Conservation (phyloP, 768 basidiomycete species). For the Termitomyces sp. region DNA sequence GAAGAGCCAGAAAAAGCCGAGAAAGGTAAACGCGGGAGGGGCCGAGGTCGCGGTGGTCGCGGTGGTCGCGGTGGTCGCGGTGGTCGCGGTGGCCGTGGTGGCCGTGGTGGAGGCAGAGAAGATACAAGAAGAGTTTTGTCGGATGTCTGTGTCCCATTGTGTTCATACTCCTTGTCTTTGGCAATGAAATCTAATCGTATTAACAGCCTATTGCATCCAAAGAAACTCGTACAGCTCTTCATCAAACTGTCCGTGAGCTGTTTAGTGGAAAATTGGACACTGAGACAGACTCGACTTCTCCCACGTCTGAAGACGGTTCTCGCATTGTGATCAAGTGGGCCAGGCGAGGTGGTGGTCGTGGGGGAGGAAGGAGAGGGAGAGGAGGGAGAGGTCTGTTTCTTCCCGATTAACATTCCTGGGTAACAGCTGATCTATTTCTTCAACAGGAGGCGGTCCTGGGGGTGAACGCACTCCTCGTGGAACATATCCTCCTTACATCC, state of each 20-base stretch:
- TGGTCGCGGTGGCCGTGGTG: constrained; percentile 33
- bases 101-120: constrained; percentile 44
- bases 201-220: constrained; percentile 81
- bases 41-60: constrained; percentile 44
- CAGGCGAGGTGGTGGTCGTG: constrained; percentile 43
- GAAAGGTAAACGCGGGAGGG: constrained; percentile 34
- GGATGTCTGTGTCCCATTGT: constrained; percentile 53
- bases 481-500: constrained; percentile 82
- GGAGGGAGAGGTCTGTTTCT: constrained; percentile 26
- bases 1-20: constrained; percentile 25
- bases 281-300: constrained; percentile 58
- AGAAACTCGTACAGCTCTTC: constrained; percentile 74
- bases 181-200: constrained; percentile 12
- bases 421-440: neutral
- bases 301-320: constrained; percentile 61
- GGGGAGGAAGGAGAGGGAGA: constrained; percentile 48
- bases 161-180: constrained; percentile 9
- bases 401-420: neutral
- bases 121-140: constrained; percentile 78
- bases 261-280: constrained; percentile 85
- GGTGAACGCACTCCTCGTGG: constrained; percentile 53
- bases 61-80: constrained; percentile 36
- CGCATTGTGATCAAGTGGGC: constrained; percentile 81
- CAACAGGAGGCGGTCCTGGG: constrained; percentile 10
- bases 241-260: constrained; percentile 73